A percentile compares a stretch with the other conserved stretches of the same genome.
Conservation (phyloP, 352 stramenopile genomes). For the Pythium vanterpoolii region DNA sequence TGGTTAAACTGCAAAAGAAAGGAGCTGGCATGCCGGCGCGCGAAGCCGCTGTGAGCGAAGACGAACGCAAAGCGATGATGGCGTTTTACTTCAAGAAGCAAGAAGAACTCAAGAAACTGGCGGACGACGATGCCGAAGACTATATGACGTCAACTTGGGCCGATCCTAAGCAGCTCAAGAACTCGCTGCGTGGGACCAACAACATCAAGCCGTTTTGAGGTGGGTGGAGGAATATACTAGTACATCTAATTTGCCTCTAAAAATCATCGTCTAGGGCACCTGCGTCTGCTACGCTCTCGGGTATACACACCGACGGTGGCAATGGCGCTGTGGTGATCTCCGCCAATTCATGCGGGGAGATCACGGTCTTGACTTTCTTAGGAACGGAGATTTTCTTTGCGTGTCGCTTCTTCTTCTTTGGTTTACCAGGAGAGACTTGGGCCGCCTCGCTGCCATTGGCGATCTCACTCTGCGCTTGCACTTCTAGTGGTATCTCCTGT, state of each 20-base stretch:
- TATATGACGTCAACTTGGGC: constrained; percentile 94
- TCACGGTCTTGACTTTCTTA: not conserved
- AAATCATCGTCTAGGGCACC: constrained; percentile 20
- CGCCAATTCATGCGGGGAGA: not conserved
- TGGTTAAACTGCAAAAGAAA: constrained; percentile 90
- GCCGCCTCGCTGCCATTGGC: not conserved
- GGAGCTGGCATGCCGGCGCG: constrained; percentile 82
- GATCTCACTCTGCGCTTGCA: not conserved
- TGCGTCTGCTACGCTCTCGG: not conserved
- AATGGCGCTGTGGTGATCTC: not conserved
- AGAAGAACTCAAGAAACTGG: constrained; percentile 80
- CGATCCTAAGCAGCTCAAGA: constrained; percentile 93
- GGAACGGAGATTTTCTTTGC: not conserved
- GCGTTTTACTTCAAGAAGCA: constrained; percentile 94
- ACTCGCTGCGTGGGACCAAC: constrained; percentile 86
- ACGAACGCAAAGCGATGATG: constrained; percentile 97
- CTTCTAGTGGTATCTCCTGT: not conserved
- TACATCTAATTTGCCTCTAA: constrained; percentile 8
- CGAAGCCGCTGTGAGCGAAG: constrained; percentile 87
- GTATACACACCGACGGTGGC: not conserved
- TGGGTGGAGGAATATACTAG: not conserved
- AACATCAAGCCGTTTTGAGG: constrained; percentile 78
- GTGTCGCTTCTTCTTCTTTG: constrained; percentile 21
- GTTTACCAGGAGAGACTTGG: constrained; percentile 1
- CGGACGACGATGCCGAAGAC: constrained; percentile 92